Conservation (phyloP, 106 monocot species). For the Platanthera zijinensis region DNA sequence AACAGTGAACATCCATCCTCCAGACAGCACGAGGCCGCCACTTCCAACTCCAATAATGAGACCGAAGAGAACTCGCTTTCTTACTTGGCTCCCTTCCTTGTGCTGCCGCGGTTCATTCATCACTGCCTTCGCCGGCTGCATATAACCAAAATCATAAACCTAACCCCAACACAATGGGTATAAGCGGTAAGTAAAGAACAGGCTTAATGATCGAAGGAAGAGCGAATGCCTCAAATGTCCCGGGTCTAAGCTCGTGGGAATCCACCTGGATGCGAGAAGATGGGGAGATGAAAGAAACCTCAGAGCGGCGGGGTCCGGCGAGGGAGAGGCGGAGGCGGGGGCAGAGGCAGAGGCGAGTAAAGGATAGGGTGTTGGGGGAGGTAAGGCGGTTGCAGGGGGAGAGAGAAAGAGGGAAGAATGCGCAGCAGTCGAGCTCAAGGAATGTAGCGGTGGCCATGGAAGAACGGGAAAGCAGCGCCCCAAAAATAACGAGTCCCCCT, state of each 20-base stretch:
- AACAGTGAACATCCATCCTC: constrained; percentile 78
- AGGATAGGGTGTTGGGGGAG: constrained; percentile 3
- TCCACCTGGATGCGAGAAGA: not conserved
- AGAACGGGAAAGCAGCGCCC: no score
- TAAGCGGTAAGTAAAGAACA: not conserved
- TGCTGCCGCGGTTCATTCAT: constrained; percentile 20
- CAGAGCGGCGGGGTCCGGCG: constrained; percentile 5
- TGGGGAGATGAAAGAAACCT: constrained; percentile 8
- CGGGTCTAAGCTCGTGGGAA: not conserved
- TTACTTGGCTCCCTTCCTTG: constrained; percentile 31
- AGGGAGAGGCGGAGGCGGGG: not conserved
- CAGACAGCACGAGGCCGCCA: constrained; percentile 61
- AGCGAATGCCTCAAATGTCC: constrained; percentile 1
- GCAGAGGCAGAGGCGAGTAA: not conserved
- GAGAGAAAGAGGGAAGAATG: constrained; percentile 5
- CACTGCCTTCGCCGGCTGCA: constrained; percentile 17
- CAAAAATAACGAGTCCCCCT: no score
- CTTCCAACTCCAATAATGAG: constrained; percentile 64
- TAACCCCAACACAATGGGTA: not conserved
- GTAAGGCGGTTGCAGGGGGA: not conserved
- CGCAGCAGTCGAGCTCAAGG: constrained; percentile 13
- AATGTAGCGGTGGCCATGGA: not conserved
- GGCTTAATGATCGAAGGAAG: not conserved
- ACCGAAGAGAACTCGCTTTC: constrained; percentile 69
- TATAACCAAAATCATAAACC: not conserved